Evolutionary conservation across 1,139 yeast genomes (phyloP), one percentile per base, ranked within the genome.

Genomic region (Diutina mesorugosa): DNA sequence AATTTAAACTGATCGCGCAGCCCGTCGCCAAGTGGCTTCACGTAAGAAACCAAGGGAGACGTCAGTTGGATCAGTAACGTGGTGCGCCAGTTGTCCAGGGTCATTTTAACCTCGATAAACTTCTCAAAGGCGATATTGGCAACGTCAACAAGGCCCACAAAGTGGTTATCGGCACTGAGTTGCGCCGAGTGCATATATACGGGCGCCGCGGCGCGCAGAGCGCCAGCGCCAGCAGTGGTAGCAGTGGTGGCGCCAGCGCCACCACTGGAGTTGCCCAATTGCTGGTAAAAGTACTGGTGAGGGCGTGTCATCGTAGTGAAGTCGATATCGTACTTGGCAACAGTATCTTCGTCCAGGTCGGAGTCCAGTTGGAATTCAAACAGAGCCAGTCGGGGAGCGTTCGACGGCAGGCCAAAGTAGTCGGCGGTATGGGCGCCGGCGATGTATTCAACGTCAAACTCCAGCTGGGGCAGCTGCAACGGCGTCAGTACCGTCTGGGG

Each of bases 211-310:
- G 41, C 41, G n/a, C 41, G 32, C 41, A 21, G 26, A 21, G 26
- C 26, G 26, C 26, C 26, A 3, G 26, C 26, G 26, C 26, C 26
- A 21, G 26, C 26, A 3, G 4, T 4, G 4, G 26, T 21, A 21
- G 26, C 26, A 3, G 26, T 3, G 41, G 18, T 38, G 18, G 14
- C 29, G 45, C n/a, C 45, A 16, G 26, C 45, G 21, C 41, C 45
- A 21, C 41, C 45, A 21, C 26, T 21, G 4, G 26, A 4, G 26
- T 21, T 21, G 53, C 45, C 41, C 28, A 29, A n/a, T 32, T 50
- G 53, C 45, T 50, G 53, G 45, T 50, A 50, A 32, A 32, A 50
- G 53, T 50, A 50, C 14, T 50, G 53, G 45, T 50, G 53, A 9
- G 53, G 53, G 7, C 53, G 53, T 1, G 35, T 29, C 41, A 50